These are phyloP conservation scores for Catharanthus roseus DNA, from an alignment of 257 asterid genomes.

Conservation along the genomic window DNA sequence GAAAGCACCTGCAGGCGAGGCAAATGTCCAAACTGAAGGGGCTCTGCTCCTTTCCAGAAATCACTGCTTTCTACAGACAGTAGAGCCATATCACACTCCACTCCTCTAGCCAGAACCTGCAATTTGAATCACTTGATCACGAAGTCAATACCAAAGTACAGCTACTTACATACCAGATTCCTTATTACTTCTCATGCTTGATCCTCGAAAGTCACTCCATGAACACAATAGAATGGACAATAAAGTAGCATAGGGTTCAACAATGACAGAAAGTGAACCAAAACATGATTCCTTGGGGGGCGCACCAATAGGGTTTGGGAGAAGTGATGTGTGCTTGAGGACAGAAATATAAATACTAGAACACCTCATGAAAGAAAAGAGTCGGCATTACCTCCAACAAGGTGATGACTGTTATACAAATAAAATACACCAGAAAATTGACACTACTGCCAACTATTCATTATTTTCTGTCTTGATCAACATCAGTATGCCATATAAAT, in stretches of 20 bases:
- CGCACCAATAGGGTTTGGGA: background rate
- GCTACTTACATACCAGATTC: background rate
- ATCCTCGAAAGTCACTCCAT: background rate
- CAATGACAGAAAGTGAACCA: background rate
- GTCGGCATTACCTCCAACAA: background rate
- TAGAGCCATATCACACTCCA: constrained; percentile 89
- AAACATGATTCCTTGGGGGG: background rate
- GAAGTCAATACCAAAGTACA: background rate
- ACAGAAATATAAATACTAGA: background rate
- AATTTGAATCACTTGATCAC: background rate
- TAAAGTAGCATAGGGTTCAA: background rate
- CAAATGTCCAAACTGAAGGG: constrained; percentile 66
- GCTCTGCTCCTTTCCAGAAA: constrained; percentile 82
- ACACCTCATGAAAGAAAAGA: background rate
- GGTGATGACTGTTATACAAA: background rate
- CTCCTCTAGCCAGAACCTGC: constrained; percentile 85
- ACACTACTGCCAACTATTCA: background rate
- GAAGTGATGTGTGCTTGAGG: background rate
- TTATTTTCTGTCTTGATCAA: background rate
- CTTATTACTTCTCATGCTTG: background rate
- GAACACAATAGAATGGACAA: background rate
- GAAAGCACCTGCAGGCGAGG: constrained; percentile 70
- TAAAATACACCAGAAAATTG: background rate
- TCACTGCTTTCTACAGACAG: constrained; percentile 74
- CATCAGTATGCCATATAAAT: background rate